phyloP scores from a whole-genome alignment of 2,329 filamentous ascomycete genomes.

The Cylindrodendrum hubeiense region DNA sequence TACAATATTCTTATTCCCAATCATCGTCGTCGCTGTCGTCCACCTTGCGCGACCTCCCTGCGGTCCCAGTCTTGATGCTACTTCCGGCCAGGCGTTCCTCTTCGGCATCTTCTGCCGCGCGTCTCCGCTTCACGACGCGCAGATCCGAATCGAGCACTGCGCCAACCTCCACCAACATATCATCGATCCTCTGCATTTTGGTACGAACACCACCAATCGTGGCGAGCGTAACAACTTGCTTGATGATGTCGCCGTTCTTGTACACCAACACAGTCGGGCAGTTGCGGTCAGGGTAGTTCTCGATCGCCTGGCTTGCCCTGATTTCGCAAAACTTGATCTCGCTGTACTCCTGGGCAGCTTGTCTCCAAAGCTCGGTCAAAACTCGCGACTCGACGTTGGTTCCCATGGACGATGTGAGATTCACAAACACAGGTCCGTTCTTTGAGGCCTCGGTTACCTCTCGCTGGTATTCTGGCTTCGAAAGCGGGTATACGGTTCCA shows the following conservation, averaged over 20 bases:
- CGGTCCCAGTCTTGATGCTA: constrained; percentile 64
- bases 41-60: constrained; percentile 56
- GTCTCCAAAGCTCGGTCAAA: constrained; percentile 86
- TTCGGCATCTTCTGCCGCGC: constrained; percentile 70
- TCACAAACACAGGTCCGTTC: constrained; percentile 77
- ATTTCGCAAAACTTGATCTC: constrained; percentile 99
- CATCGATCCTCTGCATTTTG: constrained; percentile 81
- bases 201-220: constrained; percentile 81
- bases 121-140: constrained; percentile 75
- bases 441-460: constrained; percentile 93
- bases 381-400: constrained; percentile 89
- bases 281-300: constrained; percentile 95
- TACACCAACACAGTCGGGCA: constrained; percentile 95
- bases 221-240: constrained; percentile 89
- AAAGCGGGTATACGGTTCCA: constrained; percentile 91
- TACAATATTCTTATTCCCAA: constrained; percentile 64
- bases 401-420: constrained; percentile 82
- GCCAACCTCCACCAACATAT: constrained; percentile 83
- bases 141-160: constrained; percentile 84
- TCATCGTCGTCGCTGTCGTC: constrained; percentile 70
- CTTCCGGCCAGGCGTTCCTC: constrained; percentile 66
- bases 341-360: constrained; percentile 86
- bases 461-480: constrained; percentile 91
- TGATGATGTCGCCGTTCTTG: constrained; percentile 90
- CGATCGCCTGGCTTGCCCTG: constrained; percentile 90